Base-by-base conservation (phyloP, 75 land plant species). In the Gnetum montanum region DNA sequence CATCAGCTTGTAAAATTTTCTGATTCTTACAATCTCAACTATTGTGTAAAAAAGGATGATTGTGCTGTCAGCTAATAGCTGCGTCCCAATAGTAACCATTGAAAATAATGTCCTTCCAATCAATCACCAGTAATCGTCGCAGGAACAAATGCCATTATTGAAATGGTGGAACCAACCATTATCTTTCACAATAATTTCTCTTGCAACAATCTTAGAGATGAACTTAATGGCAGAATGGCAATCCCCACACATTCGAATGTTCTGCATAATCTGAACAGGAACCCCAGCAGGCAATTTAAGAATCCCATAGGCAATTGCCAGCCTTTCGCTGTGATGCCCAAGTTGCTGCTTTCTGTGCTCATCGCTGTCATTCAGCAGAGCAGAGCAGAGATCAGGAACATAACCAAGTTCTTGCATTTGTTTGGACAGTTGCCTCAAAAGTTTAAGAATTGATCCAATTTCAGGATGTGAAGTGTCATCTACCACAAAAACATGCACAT, bases 251-350 rank as follows among this genome's bases (percentile, higher is more conserved):
- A 63, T 51, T 8, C 66, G 43, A 10, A 64, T 45, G 47, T 56
- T 64, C 48, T 54, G 54, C 31, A 49, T 34, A 24, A 56, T 62
- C 25, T 62, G 43, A 24, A 64, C 43, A 3, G 31, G 37, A 12
- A 33, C 10, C 12, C 60, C 46, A 22, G 24, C 6, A 11, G 46
- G 38, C 8, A 49, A 30, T 29, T 44, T 58, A 43, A 55, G 10
- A 43, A 64, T 31, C 13, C 61, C 66, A 31, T 38, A 64, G 0
- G 66, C 59, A 4, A 64, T 58, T 8, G 66, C 66, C 30, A 57
- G 38, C 43, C 43, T 64, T 31, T 64, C 66, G 31, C 47, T 41
- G 46, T 64, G 66, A 11, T 43, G 29, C 16, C 66, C 34, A 28
- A 64, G 16, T 15, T 64, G 44, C 29, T 64, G 62, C 7, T 34